phyloP scores from a whole-genome alignment of 169 alveolate species.

The Eimeria sp. region DNA sequence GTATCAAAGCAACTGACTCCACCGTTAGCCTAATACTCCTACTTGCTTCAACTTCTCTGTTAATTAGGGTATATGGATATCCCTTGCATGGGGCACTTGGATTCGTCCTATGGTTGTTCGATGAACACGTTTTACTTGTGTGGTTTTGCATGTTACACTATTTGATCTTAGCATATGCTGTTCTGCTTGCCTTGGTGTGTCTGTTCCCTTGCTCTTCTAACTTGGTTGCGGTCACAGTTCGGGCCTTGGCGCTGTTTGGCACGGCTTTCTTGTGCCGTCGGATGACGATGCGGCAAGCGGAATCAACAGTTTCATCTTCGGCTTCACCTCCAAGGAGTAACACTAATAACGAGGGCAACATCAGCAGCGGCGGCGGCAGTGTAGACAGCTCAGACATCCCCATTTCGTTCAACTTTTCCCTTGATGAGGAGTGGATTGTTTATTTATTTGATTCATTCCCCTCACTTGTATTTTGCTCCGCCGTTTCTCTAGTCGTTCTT shows the following conservation, averaged over 20 bases:
- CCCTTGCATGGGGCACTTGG: too few relatives aligned
- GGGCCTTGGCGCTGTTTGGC: conserved; percentile 42
- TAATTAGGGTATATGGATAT: too few relatives aligned
- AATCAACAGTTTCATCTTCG: not conserved
- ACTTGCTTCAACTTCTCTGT: conserved; percentile 4
- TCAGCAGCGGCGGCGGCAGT: not conserved
- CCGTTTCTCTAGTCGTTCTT: conserved; percentile 70
- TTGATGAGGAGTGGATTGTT: conserved; percentile 73
- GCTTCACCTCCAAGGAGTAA: not conserved
- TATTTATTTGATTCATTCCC: conserved; percentile 68
- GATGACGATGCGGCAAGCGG: not conserved
- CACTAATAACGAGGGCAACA: not conserved
- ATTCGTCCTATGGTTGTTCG: too few relatives aligned
- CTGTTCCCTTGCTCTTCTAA: too few relatives aligned
- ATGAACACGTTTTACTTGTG: too few relatives aligned
- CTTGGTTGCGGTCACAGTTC: not conserved
- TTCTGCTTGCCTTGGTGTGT: too few relatives aligned
- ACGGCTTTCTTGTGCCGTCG: conserved; percentile 6
- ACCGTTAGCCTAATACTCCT: not conserved
- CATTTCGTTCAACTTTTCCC: conserved; percentile 48
- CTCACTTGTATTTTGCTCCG: conserved; percentile 62
- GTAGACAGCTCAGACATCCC: not conserved
- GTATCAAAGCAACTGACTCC: too few relatives aligned
- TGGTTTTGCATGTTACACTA: too few relatives aligned
- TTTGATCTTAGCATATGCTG: too few relatives aligned